Percentiles rank a stretch among this genome's conserved stretches.
phyloP scores from a whole-genome alignment of 768 basidiomycete species.

The Leccinum boreale region DNA sequence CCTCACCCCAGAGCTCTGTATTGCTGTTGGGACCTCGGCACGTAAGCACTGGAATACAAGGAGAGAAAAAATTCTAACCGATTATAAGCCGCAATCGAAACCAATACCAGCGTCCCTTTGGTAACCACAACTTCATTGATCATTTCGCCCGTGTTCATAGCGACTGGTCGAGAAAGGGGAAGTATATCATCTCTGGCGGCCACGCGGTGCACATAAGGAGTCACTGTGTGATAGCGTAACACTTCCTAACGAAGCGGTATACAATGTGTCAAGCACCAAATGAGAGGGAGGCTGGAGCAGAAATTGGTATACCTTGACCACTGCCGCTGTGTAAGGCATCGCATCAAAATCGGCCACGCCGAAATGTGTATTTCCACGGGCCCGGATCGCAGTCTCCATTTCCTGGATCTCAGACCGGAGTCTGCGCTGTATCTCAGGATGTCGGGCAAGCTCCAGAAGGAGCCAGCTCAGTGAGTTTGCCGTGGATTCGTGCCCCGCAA shows the following conservation, averaged over 20 bases:
- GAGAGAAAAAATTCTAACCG: slow-evolving; percentile 31
- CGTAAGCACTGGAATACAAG: not conserved
- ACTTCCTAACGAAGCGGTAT: slow-evolving; percentile 36
- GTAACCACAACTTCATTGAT: slow-evolving; percentile 45
- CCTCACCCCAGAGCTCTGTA: slow-evolving; percentile 31
- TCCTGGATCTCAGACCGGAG: slow-evolving; percentile 41
- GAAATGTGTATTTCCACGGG: slow-evolving; percentile 13
- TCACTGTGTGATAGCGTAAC: slow-evolving; percentile 46
- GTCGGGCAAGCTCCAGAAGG: slow-evolving; percentile 56
- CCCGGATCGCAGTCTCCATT: slow-evolving; percentile 3
- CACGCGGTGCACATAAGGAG: slow-evolving; percentile 49
- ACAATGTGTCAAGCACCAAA: slow-evolving; percentile 16
- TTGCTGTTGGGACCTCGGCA: slow-evolving; percentile 11
- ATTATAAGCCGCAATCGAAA: slow-evolving; percentile 55
- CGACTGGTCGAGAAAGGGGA: slow-evolving; percentile 54
- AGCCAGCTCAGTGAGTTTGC: slow-evolving; percentile 59
- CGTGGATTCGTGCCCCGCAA: slow-evolving; percentile 61
- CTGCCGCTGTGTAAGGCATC: slow-evolving; percentile 46
- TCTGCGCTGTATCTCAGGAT: slow-evolving; percentile 54
- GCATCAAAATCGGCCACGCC: slow-evolving; percentile 42
- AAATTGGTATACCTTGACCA: slow-evolving; percentile 27
- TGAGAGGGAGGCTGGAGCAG: slow-evolving; percentile 3
- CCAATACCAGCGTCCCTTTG: slow-evolving; percentile 41
- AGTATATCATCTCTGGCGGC: slow-evolving; percentile 52
- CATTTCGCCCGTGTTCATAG: slow-evolving; percentile 41